A percentile compares a stretch with the other conserved stretches of the same genome.
Conservation (phyloP, 495 filamentous ascomycete species). For the Daldinia childiae region DNA sequence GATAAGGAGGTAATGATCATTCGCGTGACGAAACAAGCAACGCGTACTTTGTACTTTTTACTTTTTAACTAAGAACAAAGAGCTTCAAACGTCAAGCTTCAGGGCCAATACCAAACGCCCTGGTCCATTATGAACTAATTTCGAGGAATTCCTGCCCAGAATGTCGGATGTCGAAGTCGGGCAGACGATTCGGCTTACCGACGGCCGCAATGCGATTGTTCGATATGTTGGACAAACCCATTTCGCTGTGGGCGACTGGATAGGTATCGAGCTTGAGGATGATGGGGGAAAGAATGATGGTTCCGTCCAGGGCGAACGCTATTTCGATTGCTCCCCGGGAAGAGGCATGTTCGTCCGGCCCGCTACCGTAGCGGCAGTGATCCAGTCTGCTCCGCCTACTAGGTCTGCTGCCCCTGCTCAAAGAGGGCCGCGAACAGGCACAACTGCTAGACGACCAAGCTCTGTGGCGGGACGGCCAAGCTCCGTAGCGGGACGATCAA, state of each 20-base stretch:
- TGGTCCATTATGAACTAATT: constrained; percentile 42
- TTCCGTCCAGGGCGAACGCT: constrained; percentile 84
- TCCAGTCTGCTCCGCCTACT: constrained; percentile 64
- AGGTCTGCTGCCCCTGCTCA: constrained; percentile 42
- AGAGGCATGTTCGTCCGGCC: constrained; percentile 91
- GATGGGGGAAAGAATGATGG: constrained; percentile 95
- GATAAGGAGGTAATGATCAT: constrained; percentile 19
- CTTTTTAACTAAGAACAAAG: constrained; percentile 30
- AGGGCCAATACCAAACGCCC: constrained; percentile 20
- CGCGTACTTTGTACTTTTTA: constrained; percentile 17
- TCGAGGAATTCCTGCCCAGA: constrained; percentile 36
- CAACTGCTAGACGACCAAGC: constrained; percentile 43
- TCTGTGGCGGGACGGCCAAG: constrained; percentile 46
- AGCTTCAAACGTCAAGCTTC: constrained; percentile 15
- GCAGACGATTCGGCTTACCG: constrained; percentile 70
- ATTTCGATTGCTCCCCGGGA: constrained; percentile 83
- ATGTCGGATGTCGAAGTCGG: constrained; percentile 57
- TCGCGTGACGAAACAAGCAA: constrained; percentile 44
- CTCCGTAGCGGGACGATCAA: constrained; percentile 40
- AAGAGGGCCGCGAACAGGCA: constrained; percentile 44
- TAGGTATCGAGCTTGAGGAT: constrained; percentile 88
- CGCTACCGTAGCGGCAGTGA: constrained; percentile 63
- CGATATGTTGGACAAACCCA: constrained; percentile 81
- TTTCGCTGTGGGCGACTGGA: constrained; percentile 86
- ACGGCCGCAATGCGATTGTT: constrained; percentile 79